Percentiles rank a stretch among this genome's conserved stretches.
These are phyloP conservation scores for Spathaspora arborariae DNA, from an alignment of 805 yeast species.

Conservation along the genomic window DNA sequence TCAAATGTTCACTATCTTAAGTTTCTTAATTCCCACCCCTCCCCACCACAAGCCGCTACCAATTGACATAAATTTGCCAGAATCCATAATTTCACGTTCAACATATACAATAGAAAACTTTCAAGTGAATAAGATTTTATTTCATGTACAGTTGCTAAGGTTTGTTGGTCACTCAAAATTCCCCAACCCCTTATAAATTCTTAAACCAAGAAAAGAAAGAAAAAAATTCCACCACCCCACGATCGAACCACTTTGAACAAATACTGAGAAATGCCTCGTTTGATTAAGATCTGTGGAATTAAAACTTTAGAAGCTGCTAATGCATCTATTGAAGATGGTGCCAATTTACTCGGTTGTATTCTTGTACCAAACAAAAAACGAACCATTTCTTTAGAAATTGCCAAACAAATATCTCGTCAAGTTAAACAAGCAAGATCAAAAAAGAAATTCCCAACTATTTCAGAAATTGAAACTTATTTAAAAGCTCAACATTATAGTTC, in stretches of 20 bases:
- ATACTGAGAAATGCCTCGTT: slow-evolving; percentile 5
- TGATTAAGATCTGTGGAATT: slow-evolving; percentile 88
- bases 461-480: slow-evolving; percentile 11
- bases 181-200: too few relatives aligned
- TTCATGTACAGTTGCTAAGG: too few relatives aligned
- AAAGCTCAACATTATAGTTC: slow-evolving; percentile 7
- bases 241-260: too few relatives aligned
- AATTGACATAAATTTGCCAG: too few relatives aligned
- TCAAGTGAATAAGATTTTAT: too few relatives aligned
- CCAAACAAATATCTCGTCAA: slow-evolving; percentile 21
- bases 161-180: too few relatives aligned
- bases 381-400: slow-evolving; percentile 46
- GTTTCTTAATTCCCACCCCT: too few relatives aligned
- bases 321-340: slow-evolving; percentile 66
- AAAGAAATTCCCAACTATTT: slow-evolving; percentile 16
- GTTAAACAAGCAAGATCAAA: slow-evolving; percentile 22
- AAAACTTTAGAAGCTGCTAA: slow-evolving; percentile 63
- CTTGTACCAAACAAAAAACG: slow-evolving; percentile 80
- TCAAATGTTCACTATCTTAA: too few relatives aligned
- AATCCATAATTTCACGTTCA: too few relatives aligned
- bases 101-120: too few relatives aligned
- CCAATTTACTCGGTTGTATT: slow-evolving; percentile 79
- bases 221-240: not conserved
- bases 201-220: too few relatives aligned
- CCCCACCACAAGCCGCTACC: too few relatives aligned